Conservation (phyloP, 495 filamentous ascomycete genomes). For the Penicillium goetzii region DNA sequence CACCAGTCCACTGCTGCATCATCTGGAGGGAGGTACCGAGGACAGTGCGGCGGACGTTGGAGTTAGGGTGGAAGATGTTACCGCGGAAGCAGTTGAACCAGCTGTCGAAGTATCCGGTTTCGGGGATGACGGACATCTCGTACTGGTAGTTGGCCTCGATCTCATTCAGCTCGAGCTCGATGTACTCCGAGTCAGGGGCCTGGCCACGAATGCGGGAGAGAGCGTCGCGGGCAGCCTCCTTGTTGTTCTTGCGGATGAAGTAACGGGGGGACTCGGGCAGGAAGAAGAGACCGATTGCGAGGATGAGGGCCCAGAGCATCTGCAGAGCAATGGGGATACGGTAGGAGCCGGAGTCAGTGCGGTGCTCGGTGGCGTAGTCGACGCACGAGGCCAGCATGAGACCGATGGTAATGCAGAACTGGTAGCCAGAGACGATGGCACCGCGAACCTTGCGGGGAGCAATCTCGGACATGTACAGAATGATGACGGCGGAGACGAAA, state of each 20-base stretch:
- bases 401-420: constrained; percentile 74
- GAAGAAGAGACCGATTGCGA: constrained; percentile 65
- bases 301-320: constrained; percentile 67
- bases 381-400: constrained; percentile 74
- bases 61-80: constrained; percentile 60
- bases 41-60: constrained; percentile 73
- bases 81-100: constrained; percentile 73
- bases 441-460: constrained; percentile 67
- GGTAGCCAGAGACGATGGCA: constrained; percentile 69
- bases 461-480: constrained; percentile 73
- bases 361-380: constrained; percentile 67
- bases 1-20: constrained; percentile 84
- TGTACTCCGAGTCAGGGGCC: constrained; percentile 60
- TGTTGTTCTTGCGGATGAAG: constrained; percentile 60
- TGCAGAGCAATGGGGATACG: constrained; percentile 72
- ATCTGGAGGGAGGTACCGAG: constrained; percentile 77
- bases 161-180: constrained; percentile 70
- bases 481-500: constrained; percentile 74
- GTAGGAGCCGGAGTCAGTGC: constrained; percentile 66
- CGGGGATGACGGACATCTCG: constrained; percentile 62
- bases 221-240: constrained; percentile 41
- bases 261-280: constrained; percentile 78
- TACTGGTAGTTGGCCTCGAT: constrained; percentile 79
- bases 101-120: constrained; percentile 59
- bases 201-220: constrained; percentile 51